Base-by-base conservation (phyloP, 2,329 filamentous ascomycete species). In the Aspergillus sp. region DNA sequence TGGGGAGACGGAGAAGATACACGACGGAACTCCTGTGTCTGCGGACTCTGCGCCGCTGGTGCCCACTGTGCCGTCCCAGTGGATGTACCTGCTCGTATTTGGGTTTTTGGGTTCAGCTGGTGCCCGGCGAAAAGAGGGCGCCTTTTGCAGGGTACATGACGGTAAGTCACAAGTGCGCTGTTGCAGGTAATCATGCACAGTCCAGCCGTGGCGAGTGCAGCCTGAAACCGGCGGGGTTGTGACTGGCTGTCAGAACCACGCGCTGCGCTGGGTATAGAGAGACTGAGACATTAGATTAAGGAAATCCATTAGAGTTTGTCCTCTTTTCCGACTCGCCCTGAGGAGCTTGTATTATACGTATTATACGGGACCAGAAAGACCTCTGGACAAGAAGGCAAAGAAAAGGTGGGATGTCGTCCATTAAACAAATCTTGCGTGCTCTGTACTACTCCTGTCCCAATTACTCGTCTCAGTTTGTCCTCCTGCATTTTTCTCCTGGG, bases 51-150 rank as follows among this genome's bases (percentile, higher is more conserved):
- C 21, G 21, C 21, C 21, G 21, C 33, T 12, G 43, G 43, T 45
- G 43, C 24, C 45, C 24, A 33, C 45, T 47, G 45, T 31, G 27
- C 27, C 27, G 27, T 3, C 7, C 21, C 21, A 15, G 43, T 39
- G 31, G 46, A 50, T 37, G 33, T 23, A 40, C 33, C 23, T 48
- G 27, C 48, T 51, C 48, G 48, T 51, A 51, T 51, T 40, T 35
- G 23, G 27, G 39, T 44, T 33, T 51, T 40, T 35, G 23, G 27
- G 39, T 44, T 33, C 24, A 52, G 24, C 24, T 44, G 49, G 37
- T 11, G 15, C 37, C 23, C 21, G 6, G 19, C 35, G 35, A 37
- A 37, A 17, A 51, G 27, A 31, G 23, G 23, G 27, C 27, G 27
- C 15, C 15, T 15, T 9, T 37, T 47, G 45, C 45, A 47, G 31